Base-by-base conservation (phyloP, 306 rosid species). In the Erythrophleum fordii region DNA sequence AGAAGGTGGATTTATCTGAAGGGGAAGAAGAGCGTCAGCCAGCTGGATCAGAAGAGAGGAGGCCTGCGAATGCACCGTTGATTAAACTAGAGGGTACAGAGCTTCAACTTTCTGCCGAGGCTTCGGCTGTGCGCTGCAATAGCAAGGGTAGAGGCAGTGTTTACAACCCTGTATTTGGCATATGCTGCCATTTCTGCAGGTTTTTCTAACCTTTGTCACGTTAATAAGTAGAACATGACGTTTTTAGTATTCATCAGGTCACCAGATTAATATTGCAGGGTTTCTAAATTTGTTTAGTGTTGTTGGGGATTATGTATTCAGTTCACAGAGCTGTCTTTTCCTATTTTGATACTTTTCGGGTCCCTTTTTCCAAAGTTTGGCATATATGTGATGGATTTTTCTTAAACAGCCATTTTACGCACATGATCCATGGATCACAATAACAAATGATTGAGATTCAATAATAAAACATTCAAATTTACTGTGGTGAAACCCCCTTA, bases 141-240 rank as follows among this genome's bases (percentile, higher is more conserved):
- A 89, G 93, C 82, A 92, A 84, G 69, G 95, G 90, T 39, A 89
- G 92, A 51, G 91, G 95, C 73, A 90, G 88, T 81, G 80, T 91
- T 51, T 89, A 89, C 78, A 84, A 92, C 75, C 75, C 92, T 10
- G 68, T 84, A 53, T 77, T 87, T 52, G 91, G 97, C 64, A 88
- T 92, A 77, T 84, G 92, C 83, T 92, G 93, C 87, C 97, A 92
- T 72, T 89, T 89, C 61, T 92, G 95, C 92, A 91, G 95, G 97
- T 92, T 70, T 60, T 5, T 76, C 76, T 17, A 5, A 5, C 58
- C 1, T 51, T 62, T 13, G 60, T 28, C 18, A 3, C 37, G 5
- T 55, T 72, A 56, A 39, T 14, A 59, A 51, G 39, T 28, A 4
- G 9, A 51, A 22, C 35, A 23, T 46, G 67, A 20, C 12, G 29